A percentile compares a stretch with the other conserved stretches of the same genome.
These are phyloP conservation scores for Calonectria multiphialidica DNA, from an alignment of 2,329 filamentous ascomycete genomes.

Conservation along the genomic window DNA sequence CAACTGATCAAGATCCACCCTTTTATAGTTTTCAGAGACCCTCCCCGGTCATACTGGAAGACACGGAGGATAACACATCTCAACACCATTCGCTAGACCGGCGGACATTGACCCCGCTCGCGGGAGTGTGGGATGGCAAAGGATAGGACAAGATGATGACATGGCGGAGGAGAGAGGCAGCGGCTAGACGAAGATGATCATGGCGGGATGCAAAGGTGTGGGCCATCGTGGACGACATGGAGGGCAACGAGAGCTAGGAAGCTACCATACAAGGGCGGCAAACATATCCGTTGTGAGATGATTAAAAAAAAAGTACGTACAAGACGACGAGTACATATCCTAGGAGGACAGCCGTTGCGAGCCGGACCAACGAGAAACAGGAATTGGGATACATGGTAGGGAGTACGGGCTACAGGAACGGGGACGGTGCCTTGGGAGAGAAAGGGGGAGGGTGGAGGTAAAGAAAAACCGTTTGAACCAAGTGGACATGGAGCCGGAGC, in stretches of 20 bases:
- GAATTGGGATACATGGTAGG: conserved; percentile 32
- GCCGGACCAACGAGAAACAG: conserved; percentile 41
- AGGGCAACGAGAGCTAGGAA: conserved; percentile 38
- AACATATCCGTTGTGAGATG: conserved; percentile 33
- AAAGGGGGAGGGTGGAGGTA: conserved; percentile 45
- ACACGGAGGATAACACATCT: conserved; percentile 56
- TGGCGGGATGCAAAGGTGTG: conserved; percentile 51
- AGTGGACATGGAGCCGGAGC: conserved; percentile 29
- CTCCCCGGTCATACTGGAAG: conserved; percentile 50
- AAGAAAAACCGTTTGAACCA: conserved; percentile 35
- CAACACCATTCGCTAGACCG: conserved; percentile 58
- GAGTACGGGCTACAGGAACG: conserved; percentile 9
- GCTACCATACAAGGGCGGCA: conserved; percentile 32
- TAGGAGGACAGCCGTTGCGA: conserved; percentile 30
- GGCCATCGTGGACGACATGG: conserved; percentile 46
- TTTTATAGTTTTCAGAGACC: conserved; percentile 73
- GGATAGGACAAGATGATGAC: conserved; percentile 50
- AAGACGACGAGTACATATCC: conserved; percentile 27
- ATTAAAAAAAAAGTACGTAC: conserved; percentile 29
- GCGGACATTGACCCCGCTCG: conserved; percentile 56
- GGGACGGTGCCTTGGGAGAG: not conserved
- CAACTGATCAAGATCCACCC: conserved; percentile 61
- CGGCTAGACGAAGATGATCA: conserved; percentile 47
- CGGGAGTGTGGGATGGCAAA: conserved; percentile 42
- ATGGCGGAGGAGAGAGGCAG: conserved; percentile 46